A percentile compares a stretch with the other conserved stretches of the same genome.
Evolutionary conservation across 2,329 filamentous ascomycete genomes (phyloP).

Genomic region (Metarhizium album): DNA sequence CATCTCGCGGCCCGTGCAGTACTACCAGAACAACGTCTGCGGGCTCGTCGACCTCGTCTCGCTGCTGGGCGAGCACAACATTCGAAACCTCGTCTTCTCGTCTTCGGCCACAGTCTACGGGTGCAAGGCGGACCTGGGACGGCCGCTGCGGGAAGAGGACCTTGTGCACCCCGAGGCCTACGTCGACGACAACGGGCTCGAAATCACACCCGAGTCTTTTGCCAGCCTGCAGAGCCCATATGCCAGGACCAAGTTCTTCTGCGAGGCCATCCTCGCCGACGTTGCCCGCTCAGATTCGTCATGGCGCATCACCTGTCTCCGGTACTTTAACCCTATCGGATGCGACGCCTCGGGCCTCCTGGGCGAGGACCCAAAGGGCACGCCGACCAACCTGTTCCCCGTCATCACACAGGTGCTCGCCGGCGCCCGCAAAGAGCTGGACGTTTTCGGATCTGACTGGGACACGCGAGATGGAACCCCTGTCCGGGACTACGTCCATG

Average conservation of each 20-base stretch:
- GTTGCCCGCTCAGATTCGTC: conserved; percentile 47
- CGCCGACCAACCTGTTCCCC: conserved; percentile 53
- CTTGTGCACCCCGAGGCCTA: conserved; percentile 38
- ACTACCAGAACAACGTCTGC: conserved; percentile 58
- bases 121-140: conserved; percentile 36
- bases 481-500: conserved; percentile 58
- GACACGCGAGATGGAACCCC: conserved; percentile 55
- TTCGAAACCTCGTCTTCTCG: conserved; percentile 58
- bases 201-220: conserved; percentile 1
- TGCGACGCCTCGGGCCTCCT: conserved; percentile 53
- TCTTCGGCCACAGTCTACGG: conserved; percentile 60
- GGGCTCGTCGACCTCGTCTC: conserved; percentile 50
- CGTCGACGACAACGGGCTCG: conserved; percentile 28
- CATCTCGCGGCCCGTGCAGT: conserved; percentile 47
- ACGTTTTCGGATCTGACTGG: conserved; percentile 55
- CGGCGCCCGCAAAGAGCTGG: conserved; percentile 39
- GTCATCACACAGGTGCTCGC: conserved; percentile 52
- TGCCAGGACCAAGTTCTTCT: conserved; percentile 57
- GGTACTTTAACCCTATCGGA: conserved; percentile 60
- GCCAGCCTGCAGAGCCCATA: conserved; percentile 53
- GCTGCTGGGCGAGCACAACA: conserved; percentile 45
- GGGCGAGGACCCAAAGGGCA: conserved; percentile 51
- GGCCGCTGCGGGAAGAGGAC: conserved; percentile 41
- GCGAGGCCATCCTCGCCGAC: conserved; percentile 55
- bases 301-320: conserved; percentile 52